Evolutionary conservation across 1,284 basidiomycete species (phyloP).

Genomic region (Microbotryum violaceum): DNA sequence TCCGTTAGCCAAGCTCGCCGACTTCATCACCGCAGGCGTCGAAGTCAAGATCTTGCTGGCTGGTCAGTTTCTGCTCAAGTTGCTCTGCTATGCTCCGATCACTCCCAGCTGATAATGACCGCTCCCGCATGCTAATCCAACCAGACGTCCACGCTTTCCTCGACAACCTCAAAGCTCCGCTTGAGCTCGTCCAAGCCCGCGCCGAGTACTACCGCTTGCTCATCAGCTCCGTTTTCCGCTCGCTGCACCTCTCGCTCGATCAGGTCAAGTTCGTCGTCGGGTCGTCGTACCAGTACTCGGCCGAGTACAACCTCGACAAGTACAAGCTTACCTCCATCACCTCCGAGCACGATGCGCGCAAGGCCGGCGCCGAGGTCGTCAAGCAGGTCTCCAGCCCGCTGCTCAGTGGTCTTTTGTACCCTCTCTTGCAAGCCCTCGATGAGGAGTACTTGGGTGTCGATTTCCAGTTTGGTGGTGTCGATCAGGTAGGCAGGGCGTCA

Average conservation of each 20-base stretch:
- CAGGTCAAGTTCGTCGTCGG: constrained; percentile 80
- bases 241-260: constrained; percentile 83
- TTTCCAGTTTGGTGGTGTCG: constrained; percentile 97
- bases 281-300: constrained; percentile 82
- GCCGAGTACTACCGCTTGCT: constrained; percentile 85
- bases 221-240: constrained; percentile 72
- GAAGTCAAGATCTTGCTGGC: constrained; percentile 84
- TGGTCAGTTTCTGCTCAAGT: constrained; percentile 47
- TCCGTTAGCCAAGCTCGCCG: constrained; percentile 77
- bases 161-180: constrained; percentile 92
- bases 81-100: neutral
- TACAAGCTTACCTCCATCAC: constrained; percentile 83
- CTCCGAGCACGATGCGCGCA: constrained; percentile 93
- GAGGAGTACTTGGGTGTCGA: constrained; percentile 94
- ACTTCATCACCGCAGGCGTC: constrained; percentile 87
- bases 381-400: constrained; percentile 93
- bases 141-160: constrained; percentile 94
- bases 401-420: constrained; percentile 87
- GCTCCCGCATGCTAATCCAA: neutral
- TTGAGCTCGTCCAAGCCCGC: constrained; percentile 84
- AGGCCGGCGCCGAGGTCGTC: constrained; percentile 98
- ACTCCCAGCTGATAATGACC: neutral
- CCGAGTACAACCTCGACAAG: constrained; percentile 91
- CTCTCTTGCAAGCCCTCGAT: constrained; percentile 90
- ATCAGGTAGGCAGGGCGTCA: constrained; percentile 59